Conservation (phyloP, 2,329 filamentous ascomycete genomes). For the Ustulina deusta region DNA sequence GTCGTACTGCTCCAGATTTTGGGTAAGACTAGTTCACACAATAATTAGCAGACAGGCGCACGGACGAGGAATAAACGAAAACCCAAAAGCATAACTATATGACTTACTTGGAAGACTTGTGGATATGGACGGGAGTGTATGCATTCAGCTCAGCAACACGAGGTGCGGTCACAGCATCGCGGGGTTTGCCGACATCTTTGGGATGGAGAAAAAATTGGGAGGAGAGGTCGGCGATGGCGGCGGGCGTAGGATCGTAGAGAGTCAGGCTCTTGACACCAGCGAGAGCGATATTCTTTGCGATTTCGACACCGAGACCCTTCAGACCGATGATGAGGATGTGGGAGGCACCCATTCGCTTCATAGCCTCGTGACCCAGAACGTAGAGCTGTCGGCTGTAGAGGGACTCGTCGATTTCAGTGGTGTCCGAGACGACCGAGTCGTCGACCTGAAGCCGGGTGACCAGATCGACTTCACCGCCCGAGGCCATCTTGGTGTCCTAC, state of each 20-base stretch:
- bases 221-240: slow-evolving; percentile 88
- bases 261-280: slow-evolving; percentile 98
- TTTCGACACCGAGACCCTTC: slow-evolving; percentile 95
- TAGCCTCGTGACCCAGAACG: slow-evolving; percentile 80
- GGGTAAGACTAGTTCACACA: slow-evolving; percentile 70
- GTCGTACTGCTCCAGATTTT: slow-evolving; percentile 84
- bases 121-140: slow-evolving; percentile 90
- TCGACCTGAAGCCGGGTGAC: slow-evolving; percentile 75
- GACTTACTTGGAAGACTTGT: slow-evolving; percentile 67
- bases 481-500: slow-evolving; percentile 63
- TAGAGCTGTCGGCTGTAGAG: slow-evolving; percentile 81
- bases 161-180: slow-evolving; percentile 87
- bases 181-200: slow-evolving; percentile 90
- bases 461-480: slow-evolving; percentile 67
- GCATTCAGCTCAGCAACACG: slow-evolving; percentile 94
- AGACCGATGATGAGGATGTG: slow-evolving; percentile 93
- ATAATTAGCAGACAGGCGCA: slow-evolving; percentile 22
- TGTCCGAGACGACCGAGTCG: slow-evolving; percentile 64
- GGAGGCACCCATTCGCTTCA: slow-evolving; percentile 99
- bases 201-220: slow-evolving; percentile 96
- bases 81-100: slow-evolving; percentile 2
- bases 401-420: slow-evolving; percentile 75
- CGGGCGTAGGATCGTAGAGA: slow-evolving; percentile 88
- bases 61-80: not conserved
- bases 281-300: slow-evolving; percentile 98